Conservation (phyloP, 2,329 filamentous ascomycete species). For the Fusarium acutatum region DNA sequence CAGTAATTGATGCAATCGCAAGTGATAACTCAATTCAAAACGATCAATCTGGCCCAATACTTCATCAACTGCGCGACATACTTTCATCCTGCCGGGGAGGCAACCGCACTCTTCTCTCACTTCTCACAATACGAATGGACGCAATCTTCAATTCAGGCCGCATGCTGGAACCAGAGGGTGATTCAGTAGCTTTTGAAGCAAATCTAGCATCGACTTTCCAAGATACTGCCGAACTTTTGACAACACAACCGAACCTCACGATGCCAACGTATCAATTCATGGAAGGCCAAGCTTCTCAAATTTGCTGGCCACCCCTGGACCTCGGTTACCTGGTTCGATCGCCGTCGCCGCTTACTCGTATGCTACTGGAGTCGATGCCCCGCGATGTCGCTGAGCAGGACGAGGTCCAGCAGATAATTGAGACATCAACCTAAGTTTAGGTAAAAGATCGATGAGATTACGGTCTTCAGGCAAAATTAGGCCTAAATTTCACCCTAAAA, state of each 20-base stretch:
- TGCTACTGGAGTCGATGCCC: constrained; percentile 39
- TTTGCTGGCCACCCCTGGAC: constrained; percentile 40
- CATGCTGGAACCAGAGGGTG: constrained; percentile 13
- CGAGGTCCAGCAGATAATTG: constrained; percentile 6
- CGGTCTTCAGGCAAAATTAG: neutral
- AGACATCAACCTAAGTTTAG: neutral
- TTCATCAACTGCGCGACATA: constrained; percentile 50
- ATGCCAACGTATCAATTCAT: constrained; percentile 42
- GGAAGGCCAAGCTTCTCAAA: constrained; percentile 39
- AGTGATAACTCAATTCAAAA: constrained; percentile 33
- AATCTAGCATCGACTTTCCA: constrained; percentile 23
- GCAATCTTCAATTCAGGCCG: constrained; percentile 31
- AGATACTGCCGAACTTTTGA: constrained; percentile 21
- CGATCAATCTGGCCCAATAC: constrained; percentile 46
- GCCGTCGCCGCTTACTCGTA: constrained; percentile 39
- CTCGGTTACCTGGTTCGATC: constrained; percentile 39
- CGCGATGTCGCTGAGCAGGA: constrained; percentile 30
- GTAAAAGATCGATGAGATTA: neutral
- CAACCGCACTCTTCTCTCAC: constrained; percentile 50
- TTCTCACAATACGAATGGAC: constrained; percentile 45
- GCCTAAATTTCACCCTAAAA: neutral
- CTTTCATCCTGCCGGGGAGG: constrained; percentile 54
- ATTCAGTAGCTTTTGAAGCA: constrained; percentile 16
- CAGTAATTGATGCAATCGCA: constrained; percentile 52
- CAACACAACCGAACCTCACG: constrained; percentile 24